phyloP scores from a whole-genome alignment of 164 flowering plant genomes.

The Tinospora cordifolia region DNA sequence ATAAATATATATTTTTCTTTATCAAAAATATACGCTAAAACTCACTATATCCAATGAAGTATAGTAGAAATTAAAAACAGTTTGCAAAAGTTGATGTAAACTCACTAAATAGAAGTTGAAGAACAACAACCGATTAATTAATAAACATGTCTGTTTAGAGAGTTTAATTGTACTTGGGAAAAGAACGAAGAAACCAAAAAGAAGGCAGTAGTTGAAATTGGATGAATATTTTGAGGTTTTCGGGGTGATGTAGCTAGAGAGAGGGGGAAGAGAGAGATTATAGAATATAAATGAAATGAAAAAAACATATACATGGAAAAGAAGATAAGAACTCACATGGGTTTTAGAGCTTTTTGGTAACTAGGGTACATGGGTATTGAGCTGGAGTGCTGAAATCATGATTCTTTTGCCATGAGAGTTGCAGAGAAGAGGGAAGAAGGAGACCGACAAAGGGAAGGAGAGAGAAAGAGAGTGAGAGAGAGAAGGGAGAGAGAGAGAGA shows the following conservation, averaged over 20 bases:
- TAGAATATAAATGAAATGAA: constrained; percentile 8
- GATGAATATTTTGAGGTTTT: too few relatives aligned
- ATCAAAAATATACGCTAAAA: constrained; percentile 16
- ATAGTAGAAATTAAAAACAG: not conserved
- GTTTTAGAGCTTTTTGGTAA: constrained; percentile 25
- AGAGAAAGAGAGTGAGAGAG: too few relatives aligned
- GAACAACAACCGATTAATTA: not conserved
- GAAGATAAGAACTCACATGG: constrained; percentile 67
- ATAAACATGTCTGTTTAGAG: not conserved
- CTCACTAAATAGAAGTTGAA: not conserved
- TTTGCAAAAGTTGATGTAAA: not conserved
- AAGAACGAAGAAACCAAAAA: not conserved
- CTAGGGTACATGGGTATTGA: constrained; percentile 36
- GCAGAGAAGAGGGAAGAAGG: constrained; percentile 28
- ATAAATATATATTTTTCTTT: too few relatives aligned
- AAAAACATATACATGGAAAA: too few relatives aligned
- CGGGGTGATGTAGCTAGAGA: constrained; percentile 3
- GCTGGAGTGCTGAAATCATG: constrained; percentile 63
- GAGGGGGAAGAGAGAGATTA: constrained; percentile 8
- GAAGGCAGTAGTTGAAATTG: not conserved
- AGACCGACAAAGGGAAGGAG: constrained; percentile 17
- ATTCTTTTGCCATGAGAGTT: constrained; percentile 70
- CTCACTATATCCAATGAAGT: not conserved
- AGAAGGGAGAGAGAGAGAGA: constrained; percentile 32
- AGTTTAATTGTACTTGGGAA: not conserved